These are phyloP conservation scores for Gossypium mustelinum DNA, from an alignment of 345 rosid species.

Conservation along the genomic window DNA sequence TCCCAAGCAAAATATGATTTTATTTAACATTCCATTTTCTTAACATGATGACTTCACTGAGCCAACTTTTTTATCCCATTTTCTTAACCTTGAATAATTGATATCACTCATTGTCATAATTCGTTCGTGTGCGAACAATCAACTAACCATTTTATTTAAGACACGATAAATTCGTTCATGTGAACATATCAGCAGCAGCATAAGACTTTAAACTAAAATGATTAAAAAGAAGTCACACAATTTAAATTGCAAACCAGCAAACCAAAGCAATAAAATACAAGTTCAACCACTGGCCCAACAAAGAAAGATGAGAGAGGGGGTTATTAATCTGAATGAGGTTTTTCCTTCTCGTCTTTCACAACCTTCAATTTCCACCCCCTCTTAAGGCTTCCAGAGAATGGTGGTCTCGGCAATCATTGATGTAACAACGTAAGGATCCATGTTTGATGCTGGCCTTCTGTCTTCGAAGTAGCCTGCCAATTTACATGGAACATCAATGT, in stretches of 20 bases:
- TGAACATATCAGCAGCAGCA: not conserved
- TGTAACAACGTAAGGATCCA: slow-evolving; percentile 86
- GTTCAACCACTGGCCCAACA: not conserved
- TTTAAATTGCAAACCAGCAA: not conserved
- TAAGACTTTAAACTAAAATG: not conserved
- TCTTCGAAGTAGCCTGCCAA: slow-evolving; percentile 73
- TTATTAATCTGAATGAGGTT: not conserved
- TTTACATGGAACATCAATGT: not conserved
- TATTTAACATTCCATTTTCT: too few relatives aligned
- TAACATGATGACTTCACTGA: too few relatives aligned
- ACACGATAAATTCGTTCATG: not conserved
- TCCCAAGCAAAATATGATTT: too few relatives aligned
- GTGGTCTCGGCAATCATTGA: slow-evolving; percentile 85
- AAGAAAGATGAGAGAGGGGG: not conserved
- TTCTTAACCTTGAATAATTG: too few relatives aligned
- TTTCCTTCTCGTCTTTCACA: not conserved
- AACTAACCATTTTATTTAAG: not conserved
- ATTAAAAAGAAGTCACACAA: not conserved
- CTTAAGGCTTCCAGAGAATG: slow-evolving; percentile 55
- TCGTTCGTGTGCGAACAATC: not conserved
- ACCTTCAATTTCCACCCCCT: not conserved
- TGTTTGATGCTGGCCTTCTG: slow-evolving; percentile 87
- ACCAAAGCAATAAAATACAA: not conserved
- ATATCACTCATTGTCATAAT: too few relatives aligned
- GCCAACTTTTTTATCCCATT: too few relatives aligned